Evolutionary conservation across 2,329 filamentous ascomycete species (phyloP).

Genomic region (Beauveria varroae): DNA sequence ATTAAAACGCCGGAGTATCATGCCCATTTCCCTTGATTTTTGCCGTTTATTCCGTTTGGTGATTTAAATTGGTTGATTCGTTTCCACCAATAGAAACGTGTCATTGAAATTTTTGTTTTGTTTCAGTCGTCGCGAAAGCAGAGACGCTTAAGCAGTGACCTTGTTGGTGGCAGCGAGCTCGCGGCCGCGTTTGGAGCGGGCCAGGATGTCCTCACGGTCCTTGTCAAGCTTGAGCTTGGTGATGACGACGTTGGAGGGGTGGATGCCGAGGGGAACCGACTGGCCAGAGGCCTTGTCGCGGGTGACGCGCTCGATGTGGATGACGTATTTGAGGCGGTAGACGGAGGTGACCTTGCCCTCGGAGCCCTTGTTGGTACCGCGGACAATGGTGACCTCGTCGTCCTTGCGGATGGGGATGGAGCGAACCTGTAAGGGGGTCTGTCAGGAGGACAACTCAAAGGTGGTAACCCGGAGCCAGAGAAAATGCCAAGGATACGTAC

Average conservation of each 20-base stretch:
- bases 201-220: slow-evolving; percentile 83
- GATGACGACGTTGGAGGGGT: slow-evolving; percentile 95
- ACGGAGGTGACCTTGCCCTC: slow-evolving; percentile 98
- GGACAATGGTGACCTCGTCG: slow-evolving; percentile 88
- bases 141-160: slow-evolving; percentile 43
- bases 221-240: slow-evolving; percentile 98
- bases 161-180: slow-evolving; percentile 69
- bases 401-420: slow-evolving; percentile 97
- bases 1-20: slow-evolving; percentile 28
- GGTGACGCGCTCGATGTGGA: slow-evolving; percentile 94
- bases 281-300: slow-evolving; percentile 98
- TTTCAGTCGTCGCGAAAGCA: slow-evolving; percentile 13
- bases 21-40: slow-evolving; percentile 26
- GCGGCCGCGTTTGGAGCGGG: slow-evolving; percentile 74
- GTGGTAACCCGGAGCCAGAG: not conserved
- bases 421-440: slow-evolving; percentile 57
- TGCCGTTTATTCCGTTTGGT: slow-evolving; percentile 11
- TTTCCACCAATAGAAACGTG: slow-evolving; percentile 17
- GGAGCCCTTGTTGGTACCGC: slow-evolving; percentile 91
- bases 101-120: slow-evolving; percentile 14
- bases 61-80: slow-evolving; percentile 10
- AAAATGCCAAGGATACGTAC: slow-evolving; percentile 47
- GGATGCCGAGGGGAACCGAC: slow-evolving; percentile 87
- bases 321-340: slow-evolving; percentile 96
- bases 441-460: not conserved